A percentile compares a stretch with the other conserved stretches of the same genome.
These are phyloP conservation scores for Pichia paraexigua DNA, from an alignment of 805 yeast species.

Conservation along the genomic window DNA sequence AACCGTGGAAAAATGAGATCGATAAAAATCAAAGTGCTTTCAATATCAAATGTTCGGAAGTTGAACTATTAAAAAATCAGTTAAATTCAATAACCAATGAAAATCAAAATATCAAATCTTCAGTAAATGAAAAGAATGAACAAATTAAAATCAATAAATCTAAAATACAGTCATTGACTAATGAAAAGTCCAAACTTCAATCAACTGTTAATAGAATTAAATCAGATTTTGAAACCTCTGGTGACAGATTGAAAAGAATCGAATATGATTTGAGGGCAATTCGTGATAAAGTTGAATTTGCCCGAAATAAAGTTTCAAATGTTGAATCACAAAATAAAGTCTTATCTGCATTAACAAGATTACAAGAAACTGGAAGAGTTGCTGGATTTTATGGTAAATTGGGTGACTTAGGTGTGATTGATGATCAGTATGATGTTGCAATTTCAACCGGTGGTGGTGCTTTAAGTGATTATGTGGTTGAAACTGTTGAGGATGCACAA, in stretches of 20 bases:
- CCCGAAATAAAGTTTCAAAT: conserved; percentile 48
- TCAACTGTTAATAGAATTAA: conserved; percentile 55
- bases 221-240: conserved; percentile 45
- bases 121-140: conserved; percentile 30
- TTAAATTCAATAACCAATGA: conserved; percentile 37
- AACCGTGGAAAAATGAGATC: conserved; percentile 75
- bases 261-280: conserved; percentile 42
- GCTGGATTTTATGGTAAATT: conserved; percentile 82
- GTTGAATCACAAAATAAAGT: conserved; percentile 68
- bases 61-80: conserved; percentile 49
- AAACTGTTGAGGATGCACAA: conserved; percentile 54
- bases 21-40: conserved; percentile 56
- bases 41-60: conserved; percentile 54
- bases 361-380: conserved; percentile 75
- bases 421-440: conserved; percentile 83
- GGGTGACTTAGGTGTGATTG: conserved; percentile 90
- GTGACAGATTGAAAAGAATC: conserved; percentile 42
- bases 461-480: conserved; percentile 89
- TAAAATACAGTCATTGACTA: conserved; percentile 36
- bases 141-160: conserved; percentile 39
- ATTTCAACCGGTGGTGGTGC: conserved; percentile 92
- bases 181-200: conserved; percentile 40
- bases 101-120: conserved; percentile 31
- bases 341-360: conserved; percentile 53
- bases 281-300: conserved; percentile 61